Base-by-base conservation (phyloP, 2,329 filamentous ascomycete species). In the Monosporascus sp. region DNA sequence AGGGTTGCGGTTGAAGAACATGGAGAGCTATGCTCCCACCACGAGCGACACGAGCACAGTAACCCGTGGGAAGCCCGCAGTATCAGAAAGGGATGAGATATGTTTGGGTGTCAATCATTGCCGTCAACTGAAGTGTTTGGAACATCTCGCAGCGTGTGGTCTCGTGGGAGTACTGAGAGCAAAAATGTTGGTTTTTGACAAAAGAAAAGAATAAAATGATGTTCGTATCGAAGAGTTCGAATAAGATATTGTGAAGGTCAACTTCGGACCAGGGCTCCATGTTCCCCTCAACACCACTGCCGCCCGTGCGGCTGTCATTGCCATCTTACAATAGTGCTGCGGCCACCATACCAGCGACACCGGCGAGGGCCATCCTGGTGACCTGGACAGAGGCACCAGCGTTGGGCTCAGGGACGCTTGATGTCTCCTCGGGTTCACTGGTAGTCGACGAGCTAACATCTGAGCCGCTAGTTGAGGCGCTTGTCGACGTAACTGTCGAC, bases 301-400 rank as follows among this genome's bases (percentile, higher is more conserved):
- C 3, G 27, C 27, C 27, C 9, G 9, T 9, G 27, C 9, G 27
- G 27, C 5, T 20, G 34, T 26, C 52, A 38, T 14, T 26, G 48
- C 41, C 26, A 49, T 46, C 53, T 74, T 80, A 84, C 65, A 84
- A 68, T 53, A 84, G 58, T n/a, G 73, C 77, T 17, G 75, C 75
- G 47, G 72, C 72, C n/a, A 78, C 64, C 60, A 81, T 73, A 51
- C 78, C 80, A 44, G 74, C 74, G 46, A 80, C 62, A 50, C 76
- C 79, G n/a, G 74, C 77, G 40, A 80, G 61, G 36, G 74, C 76
- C 14, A 80, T 63, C 46, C 74, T 72, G 49, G 71, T 69, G 17
- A 73, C 74, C 44, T 73, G 70, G 43, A 82, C 67, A 22, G 71
- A 70, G 24, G 69, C 64, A n/a, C 69, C 78, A 55, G 73, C 76